Evolutionary conservation across 176 grass and related monocot genomes (phyloP).

Genomic region (Carex scoparia): DNA sequence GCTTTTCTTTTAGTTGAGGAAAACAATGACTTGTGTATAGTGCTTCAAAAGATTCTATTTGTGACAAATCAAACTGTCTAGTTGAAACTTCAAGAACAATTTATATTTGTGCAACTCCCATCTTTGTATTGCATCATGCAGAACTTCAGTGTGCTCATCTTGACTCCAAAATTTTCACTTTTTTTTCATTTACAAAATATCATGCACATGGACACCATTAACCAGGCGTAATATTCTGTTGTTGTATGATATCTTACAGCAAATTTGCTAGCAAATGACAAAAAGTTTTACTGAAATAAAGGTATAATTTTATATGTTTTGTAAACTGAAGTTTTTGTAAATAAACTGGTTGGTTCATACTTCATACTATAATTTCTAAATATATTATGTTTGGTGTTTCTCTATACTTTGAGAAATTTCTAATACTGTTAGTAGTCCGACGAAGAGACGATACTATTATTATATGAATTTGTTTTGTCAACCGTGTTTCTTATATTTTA

Average conservation of each 20-base stretch:
- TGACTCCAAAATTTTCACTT: not conserved
- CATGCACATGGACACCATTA: not conserved
- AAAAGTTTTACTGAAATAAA: not conserved
- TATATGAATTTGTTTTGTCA: not conserved
- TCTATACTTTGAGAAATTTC: not conserved
- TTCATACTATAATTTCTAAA: not conserved
- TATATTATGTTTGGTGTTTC: not conserved
- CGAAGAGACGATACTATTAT: not conserved
- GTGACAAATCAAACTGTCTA: not conserved
- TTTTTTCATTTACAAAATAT: not conserved
- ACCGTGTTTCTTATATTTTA: not conserved
- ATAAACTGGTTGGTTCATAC: not conserved
- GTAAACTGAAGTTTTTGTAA: not conserved
- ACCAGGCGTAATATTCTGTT: not conserved
- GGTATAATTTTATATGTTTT: not conserved
- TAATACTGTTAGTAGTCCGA: not conserved
- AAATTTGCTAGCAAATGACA: not conserved
- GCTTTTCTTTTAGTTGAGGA: not conserved
- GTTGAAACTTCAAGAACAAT: not conserved
- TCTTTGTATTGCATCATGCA: not conserved
- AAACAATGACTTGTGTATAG: conserved; percentile 5
- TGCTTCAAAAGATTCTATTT: not conserved
- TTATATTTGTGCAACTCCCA: not conserved
- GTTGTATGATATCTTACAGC: not conserved
- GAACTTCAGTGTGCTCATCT: not conserved